Evolutionary conservation across 2,329 filamentous ascomycete genomes (phyloP), one percentile per base, ranked within the genome.

Genomic region (Apiospora koreana): DNA sequence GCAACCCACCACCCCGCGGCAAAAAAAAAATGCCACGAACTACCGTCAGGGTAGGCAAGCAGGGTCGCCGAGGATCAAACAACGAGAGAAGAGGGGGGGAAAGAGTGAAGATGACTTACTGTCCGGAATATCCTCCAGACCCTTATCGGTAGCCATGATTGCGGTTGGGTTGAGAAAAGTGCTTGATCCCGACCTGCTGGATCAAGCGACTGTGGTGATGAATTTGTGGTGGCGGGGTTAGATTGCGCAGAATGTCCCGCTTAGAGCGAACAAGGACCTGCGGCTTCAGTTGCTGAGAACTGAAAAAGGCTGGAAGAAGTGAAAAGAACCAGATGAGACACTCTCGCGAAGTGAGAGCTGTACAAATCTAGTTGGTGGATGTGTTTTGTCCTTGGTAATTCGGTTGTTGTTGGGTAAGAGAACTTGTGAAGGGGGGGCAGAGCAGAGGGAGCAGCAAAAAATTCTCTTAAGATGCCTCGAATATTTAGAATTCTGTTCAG

Each of bases 131-230:
- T 98, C 95, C 89, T 98, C 95, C 88, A 98, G 94, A 89, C 95
- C 95, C 90, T 97, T 97, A 80, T 94, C 93, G 84, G 92, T 91
- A 94, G 95, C 95, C 95, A 98, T 98, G 90, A 93, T 98, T 95
- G 94, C 91, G 91, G 86, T 88, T 86, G 80, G 28, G 35, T 46
- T 23, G 68, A 65, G 45, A 46, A 66, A 68, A 65, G 66, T 66
- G 68, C 50, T 58, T 43, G 67, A 69, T 62, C 67, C 48, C 38
- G 48, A 38, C 45, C 43, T 68, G 66, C 43, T 68, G 43, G 66
- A 65, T 69, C 68, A 71, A 71, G 70, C 70, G 65, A 69, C 65
- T 65, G 70, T 54, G 66, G 12, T 62, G 54, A 38, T 48, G 43
- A 28, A 48, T 68, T 68, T 68, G 28, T 48, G 77, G 75, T 81